These are phyloP conservation scores for Friedmanniomyces simplex DNA, from an alignment of 495 filamentous ascomycete genomes.

Conservation along the genomic window DNA sequence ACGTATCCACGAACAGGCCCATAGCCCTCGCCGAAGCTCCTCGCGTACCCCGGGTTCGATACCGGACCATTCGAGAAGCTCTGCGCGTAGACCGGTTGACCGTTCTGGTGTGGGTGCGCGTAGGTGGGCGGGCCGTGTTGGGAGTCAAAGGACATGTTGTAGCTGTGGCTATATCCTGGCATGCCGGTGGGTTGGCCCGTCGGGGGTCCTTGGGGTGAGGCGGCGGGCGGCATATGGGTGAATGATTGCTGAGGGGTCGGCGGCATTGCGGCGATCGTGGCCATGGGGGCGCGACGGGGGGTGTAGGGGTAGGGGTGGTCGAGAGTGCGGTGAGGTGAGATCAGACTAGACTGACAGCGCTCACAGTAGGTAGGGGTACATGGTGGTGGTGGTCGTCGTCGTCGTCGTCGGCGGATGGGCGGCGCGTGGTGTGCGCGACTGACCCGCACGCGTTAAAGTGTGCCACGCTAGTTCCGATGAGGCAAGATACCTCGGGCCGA, in stretches of 20 bases:
- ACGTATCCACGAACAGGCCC: conserved; percentile 2
- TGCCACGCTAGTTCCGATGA: too few relatives aligned
- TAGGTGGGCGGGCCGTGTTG: not conserved
- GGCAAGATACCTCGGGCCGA: too few relatives aligned
- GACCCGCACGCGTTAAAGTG: too few relatives aligned
- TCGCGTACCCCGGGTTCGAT: conserved; percentile 13
- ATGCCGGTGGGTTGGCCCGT: conserved; percentile 1
- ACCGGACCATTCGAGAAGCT: conserved; percentile 16
- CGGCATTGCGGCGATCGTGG: conserved; percentile 12
- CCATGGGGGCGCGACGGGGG: not conserved
- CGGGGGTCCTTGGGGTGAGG: not conserved
- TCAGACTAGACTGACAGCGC: too few relatives aligned
- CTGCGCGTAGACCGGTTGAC: conserved; percentile 7
- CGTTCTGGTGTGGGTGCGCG: not conserved
- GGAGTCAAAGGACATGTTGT: conserved; percentile 18
- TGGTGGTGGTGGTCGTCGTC: too few relatives aligned
- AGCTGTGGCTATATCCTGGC: conserved; percentile 9
- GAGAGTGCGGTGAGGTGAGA: too few relatives aligned
- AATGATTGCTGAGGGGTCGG: conserved; percentile 18
- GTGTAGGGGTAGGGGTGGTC: not conserved
- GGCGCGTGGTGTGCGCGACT: too few relatives aligned
- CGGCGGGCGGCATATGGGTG: conserved; percentile 1
- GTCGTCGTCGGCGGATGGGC: too few relatives aligned
- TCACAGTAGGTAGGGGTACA: too few relatives aligned
- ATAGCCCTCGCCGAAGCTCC: conserved; percentile 17